Conservation (phyloP, 106 monocot species). For the Hemerocallis citrina region DNA sequence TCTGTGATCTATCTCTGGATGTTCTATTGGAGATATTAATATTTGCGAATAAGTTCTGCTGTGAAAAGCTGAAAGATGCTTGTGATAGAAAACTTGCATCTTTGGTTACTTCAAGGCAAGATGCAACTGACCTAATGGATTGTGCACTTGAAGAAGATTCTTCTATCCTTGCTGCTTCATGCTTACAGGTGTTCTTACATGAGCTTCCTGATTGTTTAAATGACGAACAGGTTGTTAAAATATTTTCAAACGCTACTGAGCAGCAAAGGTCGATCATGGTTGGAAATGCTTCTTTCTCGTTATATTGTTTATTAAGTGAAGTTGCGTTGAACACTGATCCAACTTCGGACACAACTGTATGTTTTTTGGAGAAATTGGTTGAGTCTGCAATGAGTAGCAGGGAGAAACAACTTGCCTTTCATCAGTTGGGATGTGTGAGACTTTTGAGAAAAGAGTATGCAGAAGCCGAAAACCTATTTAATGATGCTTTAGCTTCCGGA, state of each 20-base stretch:
- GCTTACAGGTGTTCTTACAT: conserved; percentile 69
- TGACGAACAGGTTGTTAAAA: conserved; percentile 63
- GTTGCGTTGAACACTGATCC: conserved; percentile 66
- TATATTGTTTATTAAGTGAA: conserved; percentile 90
- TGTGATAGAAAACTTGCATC: conserved; percentile 84
- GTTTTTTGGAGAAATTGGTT: conserved; percentile 63
- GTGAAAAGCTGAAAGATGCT: conserved; percentile 81
- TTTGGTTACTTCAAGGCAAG: conserved; percentile 64
- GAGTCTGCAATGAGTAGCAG: conserved; percentile 39
- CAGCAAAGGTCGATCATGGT: conserved; percentile 47
- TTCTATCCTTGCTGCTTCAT: conserved; percentile 65
- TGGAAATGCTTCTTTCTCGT: conserved; percentile 58
- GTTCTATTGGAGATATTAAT: conserved; percentile 67
- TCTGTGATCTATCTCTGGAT: conserved; percentile 50
- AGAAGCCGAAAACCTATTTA: conserved; percentile 61
- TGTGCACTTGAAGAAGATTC: conserved; percentile 80
- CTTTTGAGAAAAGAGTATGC: conserved; percentile 77
- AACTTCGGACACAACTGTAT: conserved; percentile 49
- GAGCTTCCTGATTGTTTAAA: conserved; percentile 63
- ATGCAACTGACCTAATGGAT: conserved; percentile 83
- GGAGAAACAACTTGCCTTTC: conserved; percentile 77
- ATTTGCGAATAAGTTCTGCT: conserved; percentile 93
- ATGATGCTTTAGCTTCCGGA: conserved; percentile 45
- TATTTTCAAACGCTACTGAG: conserved; percentile 47
- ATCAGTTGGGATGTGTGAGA: conserved; percentile 81